Base-by-base conservation (phyloP, 2,329 filamentous ascomycete genomes). In the Myriosclerotinia duriaeana region DNA sequence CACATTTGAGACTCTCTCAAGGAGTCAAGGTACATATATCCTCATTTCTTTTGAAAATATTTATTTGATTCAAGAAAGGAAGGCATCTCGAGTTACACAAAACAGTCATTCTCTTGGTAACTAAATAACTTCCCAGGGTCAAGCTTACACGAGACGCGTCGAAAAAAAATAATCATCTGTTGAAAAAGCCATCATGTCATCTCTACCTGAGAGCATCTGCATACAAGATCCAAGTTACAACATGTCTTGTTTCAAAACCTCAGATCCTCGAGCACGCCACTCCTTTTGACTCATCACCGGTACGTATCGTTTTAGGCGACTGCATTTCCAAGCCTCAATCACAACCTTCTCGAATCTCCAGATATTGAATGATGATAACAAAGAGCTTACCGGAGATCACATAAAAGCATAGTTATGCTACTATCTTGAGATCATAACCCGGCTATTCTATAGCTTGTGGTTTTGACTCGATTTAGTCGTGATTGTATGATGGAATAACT, bases 311-410 rank as follows among this genome's bases (percentile, higher is more conserved):
- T 44, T 26, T 38, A 46, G 42, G n/a, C 26, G 40, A 46, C 40
- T 7, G 38, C 20, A 34, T 5, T 12, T 12, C 3, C 26, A 59
- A 44, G 30, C 40, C 22, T 56, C 44, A 12, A 20, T 12, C 14
- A 50, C 15, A 53, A 14, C 22, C 17, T 34, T 53, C 22, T 8
- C 9, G 4, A 20, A 48, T 6, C 6, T n/a, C 20, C 12, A 22
- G 14, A 54, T 36, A n/a, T 64, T 70, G 65, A 66, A 53, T 71
- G 69, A 70, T 71, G 69, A 71, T 71, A 67, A 53, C 67, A 66
- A 71, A 70, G 68, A 70, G 69, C 69, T 68, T 65, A 56, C 68
- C 65, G 62, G 67, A 71, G 62, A 69, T 50, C 66, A 65, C 46
- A 63, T 26, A 22, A 53, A 53, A 53, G 53, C 42, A 54, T 42